Evolutionary conservation across 2,329 filamentous ascomycete species (phyloP).

Genomic region (Penicillium sp.): DNA sequence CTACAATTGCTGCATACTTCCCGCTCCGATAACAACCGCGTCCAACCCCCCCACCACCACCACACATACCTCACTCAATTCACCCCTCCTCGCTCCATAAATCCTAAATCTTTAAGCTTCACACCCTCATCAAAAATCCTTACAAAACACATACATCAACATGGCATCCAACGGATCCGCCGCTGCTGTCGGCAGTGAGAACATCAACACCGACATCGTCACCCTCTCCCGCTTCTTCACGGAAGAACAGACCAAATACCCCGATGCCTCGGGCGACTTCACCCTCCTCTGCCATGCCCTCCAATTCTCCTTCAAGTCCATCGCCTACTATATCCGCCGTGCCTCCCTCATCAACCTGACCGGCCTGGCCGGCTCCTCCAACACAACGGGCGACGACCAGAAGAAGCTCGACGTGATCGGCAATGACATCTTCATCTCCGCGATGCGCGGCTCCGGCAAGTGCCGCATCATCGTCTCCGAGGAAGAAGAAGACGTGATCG

Average conservation of each 20-base stretch:
- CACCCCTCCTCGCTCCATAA: not conserved
- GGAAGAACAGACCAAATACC: constrained; percentile 91
- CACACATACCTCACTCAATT: not conserved
- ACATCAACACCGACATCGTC: constrained; percentile 93
- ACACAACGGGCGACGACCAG: constrained; percentile 95
- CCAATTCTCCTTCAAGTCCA: constrained; percentile 99
- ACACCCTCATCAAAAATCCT: not conserved
- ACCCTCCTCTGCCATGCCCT: constrained; percentile 98
- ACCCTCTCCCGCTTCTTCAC: constrained; percentile 95
- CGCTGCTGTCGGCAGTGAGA: constrained; percentile 64
- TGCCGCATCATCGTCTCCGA: constrained; percentile 94
- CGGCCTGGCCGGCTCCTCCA: constrained; percentile 90
- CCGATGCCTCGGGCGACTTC: constrained; percentile 96
- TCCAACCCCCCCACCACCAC: not conserved
- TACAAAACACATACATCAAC: constrained; percentile 3
- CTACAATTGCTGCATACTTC: constrained; percentile 2
- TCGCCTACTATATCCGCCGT: constrained; percentile 98
- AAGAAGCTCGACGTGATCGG: constrained; percentile 99
- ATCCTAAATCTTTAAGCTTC: not conserved
- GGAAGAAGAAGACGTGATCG: constrained; percentile 91
- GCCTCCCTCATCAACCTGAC: constrained; percentile 94
- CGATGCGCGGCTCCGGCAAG: constrained; percentile 90
- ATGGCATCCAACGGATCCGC: constrained; percentile 46
- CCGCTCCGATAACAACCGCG: constrained; percentile 6
- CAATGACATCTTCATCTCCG: constrained; percentile 95